phyloP scores from a whole-genome alignment of 106 monocot genomes.

The Hemerocallis citrina region DNA sequence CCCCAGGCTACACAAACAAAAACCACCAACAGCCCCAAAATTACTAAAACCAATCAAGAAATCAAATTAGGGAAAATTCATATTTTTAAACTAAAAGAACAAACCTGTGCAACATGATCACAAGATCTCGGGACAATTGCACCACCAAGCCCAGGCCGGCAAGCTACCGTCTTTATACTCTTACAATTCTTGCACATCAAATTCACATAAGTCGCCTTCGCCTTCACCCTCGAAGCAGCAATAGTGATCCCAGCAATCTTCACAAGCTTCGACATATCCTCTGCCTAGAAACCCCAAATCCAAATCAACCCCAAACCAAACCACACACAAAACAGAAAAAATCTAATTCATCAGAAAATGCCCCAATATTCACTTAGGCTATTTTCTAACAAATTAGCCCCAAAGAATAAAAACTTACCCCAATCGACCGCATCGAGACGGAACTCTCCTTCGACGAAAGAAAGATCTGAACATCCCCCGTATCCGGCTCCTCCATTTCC shows the following conservation, averaged over 20 bases:
- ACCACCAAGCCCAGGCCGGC: constrained; percentile 91
- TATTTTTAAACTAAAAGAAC: background rate
- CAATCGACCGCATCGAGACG: constrained; percentile 68
- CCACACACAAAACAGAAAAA: no score
- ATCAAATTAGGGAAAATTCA: background rate
- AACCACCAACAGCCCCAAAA: background rate
- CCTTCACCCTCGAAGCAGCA: constrained; percentile 93
- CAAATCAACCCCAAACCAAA: no score
- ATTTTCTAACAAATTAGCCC: no score
- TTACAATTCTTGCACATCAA: constrained; percentile 94
- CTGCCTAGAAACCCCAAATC: constrained; percentile 46
- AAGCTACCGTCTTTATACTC: constrained; percentile 62
- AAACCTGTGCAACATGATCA: constrained; percentile 80
- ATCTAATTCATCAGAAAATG: no score
- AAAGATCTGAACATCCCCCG: constrained; percentile 89
- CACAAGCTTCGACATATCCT: constrained; percentile 94
- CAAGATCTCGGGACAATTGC: constrained; percentile 94
- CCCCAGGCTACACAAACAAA: constrained; percentile 53
- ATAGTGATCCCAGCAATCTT: constrained; percentile 92
- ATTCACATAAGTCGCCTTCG: constrained; percentile 95
- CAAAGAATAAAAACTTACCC: no score
- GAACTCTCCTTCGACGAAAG: constrained; percentile 85
- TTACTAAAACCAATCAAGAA: background rate
- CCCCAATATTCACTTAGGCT: no score
- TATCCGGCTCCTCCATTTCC: constrained; percentile 92